Evolutionary conservation across 1,284 basidiomycete species (phyloP).

Genomic region (Leccinum subrobustum): DNA sequence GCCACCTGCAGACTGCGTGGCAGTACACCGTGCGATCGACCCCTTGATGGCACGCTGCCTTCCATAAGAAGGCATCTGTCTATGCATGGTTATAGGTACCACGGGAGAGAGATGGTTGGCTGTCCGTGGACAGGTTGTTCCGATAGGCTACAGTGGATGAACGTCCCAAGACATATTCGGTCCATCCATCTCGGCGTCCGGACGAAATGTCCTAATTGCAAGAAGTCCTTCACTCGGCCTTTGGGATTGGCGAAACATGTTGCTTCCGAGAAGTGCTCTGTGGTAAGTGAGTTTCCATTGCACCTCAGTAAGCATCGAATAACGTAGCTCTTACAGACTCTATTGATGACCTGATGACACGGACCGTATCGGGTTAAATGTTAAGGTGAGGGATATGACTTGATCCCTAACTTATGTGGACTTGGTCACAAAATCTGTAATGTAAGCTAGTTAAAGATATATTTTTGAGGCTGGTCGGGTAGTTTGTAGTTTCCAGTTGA

Average conservation of each 20-base stretch:
- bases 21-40: constrained; percentile 1
- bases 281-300: constrained; percentile 1
- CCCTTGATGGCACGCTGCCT: constrained; percentile 1
- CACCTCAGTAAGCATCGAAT: not conserved
- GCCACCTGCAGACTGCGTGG: constrained; percentile 4
- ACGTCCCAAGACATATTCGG: constrained; percentile 15
- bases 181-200: constrained; percentile 12
- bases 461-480: not conserved
- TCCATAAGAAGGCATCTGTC: constrained; percentile 11
- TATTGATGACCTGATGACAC: not conserved
- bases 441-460: not conserved
- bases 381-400: not conserved
- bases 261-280: constrained; percentile 10
- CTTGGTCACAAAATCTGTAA: not conserved
- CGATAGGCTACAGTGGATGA: constrained; percentile 14
- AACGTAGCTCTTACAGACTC: not conserved
- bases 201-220: constrained; percentile 11
- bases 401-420: not conserved
- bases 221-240: constrained; percentile 15
- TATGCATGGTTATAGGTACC: constrained; percentile 8
- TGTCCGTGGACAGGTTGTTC: constrained; percentile 15
- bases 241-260: constrained; percentile 22
- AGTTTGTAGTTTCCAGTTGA: not conserved
- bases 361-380: not conserved
- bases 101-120: not conserved